These are phyloP conservation scores for Hura crepitans DNA, from an alignment of 441 rosid species.

Conservation along the genomic window DNA sequence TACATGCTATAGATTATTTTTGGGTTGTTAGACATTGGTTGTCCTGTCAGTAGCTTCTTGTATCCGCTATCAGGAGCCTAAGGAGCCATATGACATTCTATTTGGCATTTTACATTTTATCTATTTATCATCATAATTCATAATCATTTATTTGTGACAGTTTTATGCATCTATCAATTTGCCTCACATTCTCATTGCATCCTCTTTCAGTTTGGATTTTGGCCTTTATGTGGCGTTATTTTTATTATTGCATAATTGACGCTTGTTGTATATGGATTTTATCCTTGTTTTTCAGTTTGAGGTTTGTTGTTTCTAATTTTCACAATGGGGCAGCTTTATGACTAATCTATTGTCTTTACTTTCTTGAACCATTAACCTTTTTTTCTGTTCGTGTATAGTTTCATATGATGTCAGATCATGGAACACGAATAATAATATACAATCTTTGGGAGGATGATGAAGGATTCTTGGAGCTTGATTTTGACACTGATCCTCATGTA, in stretches of 20 bases:
- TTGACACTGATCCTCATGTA: slow-evolving; percentile 64
- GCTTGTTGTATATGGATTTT: background rate
- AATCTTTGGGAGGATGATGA: slow-evolving; percentile 95
- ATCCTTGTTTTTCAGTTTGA: background rate
- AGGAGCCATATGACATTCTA: background rate
- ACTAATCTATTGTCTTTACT: background rate
- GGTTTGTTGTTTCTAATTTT: background rate
- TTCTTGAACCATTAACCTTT: background rate
- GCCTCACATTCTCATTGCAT: background rate
- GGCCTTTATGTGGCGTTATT: background rate
- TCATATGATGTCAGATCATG: slow-evolving; percentile 59
- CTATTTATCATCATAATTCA: background rate
- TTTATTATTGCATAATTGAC: background rate
- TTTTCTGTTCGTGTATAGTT: slow-evolving; percentile 37
- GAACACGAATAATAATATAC: slow-evolving; percentile 76
- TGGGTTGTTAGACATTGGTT: background rate
- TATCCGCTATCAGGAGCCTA: background rate
- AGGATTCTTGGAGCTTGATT: slow-evolving; percentile 80
- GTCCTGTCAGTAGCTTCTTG: background rate
- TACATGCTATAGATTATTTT: background rate
- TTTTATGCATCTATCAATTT: background rate
- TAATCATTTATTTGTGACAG: background rate
- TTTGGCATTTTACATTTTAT: background rate
- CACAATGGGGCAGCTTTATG: background rate
- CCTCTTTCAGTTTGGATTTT: background rate